Conservation (phyloP, 2,329 filamentous ascomycete genomes). For the Phialophora macrospora region DNA sequence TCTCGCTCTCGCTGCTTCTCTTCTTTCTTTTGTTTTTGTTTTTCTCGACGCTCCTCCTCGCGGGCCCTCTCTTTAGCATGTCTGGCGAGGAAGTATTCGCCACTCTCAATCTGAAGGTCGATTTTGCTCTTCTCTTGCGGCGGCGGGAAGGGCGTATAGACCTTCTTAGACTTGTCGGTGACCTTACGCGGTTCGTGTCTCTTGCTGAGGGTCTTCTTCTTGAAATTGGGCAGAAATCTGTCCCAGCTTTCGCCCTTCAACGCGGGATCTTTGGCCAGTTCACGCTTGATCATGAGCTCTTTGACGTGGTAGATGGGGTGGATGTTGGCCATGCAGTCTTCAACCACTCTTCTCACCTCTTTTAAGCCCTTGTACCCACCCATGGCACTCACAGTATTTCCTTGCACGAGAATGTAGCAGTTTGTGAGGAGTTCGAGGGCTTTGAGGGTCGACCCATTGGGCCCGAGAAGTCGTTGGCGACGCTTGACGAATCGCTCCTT, state of each 20-base stretch:
- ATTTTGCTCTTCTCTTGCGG: slow-evolving; percentile 98
- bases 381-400: slow-evolving; percentile 92
- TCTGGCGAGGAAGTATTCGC: slow-evolving; percentile 95
- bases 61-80: slow-evolving; percentile 84
- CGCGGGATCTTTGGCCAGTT: slow-evolving; percentile 85
- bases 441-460: slow-evolving; percentile 89
- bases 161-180: slow-evolving; percentile 90
- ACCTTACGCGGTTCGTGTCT: slow-evolving; percentile 81
- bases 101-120: slow-evolving; percentile 94
- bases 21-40: slow-evolving; percentile 83
- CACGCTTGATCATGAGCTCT: slow-evolving; percentile 90
- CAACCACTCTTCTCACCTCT: slow-evolving; percentile 84
- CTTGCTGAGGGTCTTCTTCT: slow-evolving; percentile 87
- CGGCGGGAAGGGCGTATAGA: slow-evolving; percentile 96
- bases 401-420: slow-evolving; percentile 93
- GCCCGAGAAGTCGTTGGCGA: slow-evolving; percentile 87
- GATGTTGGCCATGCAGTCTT: slow-evolving; percentile 96
- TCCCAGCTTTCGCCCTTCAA: slow-evolving; percentile 92
- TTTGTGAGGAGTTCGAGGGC: slow-evolving; percentile 89
- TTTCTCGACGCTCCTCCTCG: slow-evolving; percentile 79
- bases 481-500: slow-evolving; percentile 97
- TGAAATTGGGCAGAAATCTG: slow-evolving; percentile 94
- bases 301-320: slow-evolving; percentile 93
- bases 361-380: slow-evolving; percentile 91
- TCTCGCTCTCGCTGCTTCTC: slow-evolving; percentile 85